Evolutionary conservation across 2,329 filamentous ascomycete species (phyloP).

Genomic region (Exophiala bonariae): DNA sequence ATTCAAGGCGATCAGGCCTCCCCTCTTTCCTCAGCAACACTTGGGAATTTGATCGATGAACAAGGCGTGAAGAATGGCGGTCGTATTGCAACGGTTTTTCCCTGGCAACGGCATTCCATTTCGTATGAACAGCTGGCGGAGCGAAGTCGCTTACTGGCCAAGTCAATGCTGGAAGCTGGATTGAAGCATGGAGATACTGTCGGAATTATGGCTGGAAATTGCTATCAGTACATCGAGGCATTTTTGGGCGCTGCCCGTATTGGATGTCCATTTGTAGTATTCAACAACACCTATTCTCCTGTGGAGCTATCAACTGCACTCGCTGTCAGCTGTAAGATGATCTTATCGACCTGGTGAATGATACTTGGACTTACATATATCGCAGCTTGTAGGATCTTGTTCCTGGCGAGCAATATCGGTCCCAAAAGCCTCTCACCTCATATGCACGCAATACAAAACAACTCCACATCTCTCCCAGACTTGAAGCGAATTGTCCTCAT

Average conservation of each 20-base stretch:
- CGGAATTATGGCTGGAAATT: slow-evolving; percentile 21
- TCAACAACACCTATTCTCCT: slow-evolving; percentile 36
- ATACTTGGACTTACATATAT: not conserved
- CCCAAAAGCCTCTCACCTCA: slow-evolving; percentile 23
- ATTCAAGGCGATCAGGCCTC: too few species aligned
- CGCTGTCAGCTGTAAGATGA: slow-evolving; percentile 10
- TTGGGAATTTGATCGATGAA: slow-evolving; percentile 44
- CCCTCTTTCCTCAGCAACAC: slow-evolving; percentile 27
- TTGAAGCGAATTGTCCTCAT: slow-evolving; percentile 71
- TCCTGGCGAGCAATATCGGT: slow-evolving; percentile 28
- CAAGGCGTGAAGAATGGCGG: slow-evolving; percentile 43
- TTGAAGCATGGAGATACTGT: slow-evolving; percentile 18
- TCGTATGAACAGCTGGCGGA: slow-evolving; percentile 75
- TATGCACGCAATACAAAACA: slow-evolving; percentile 49
- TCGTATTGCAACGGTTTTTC: slow-evolving; percentile 43
- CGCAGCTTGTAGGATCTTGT: slow-evolving; percentile 31
- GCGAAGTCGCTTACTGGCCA: slow-evolving; percentile 16
- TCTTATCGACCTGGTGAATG: not conserved
- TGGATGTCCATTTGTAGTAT: slow-evolving; percentile 33
- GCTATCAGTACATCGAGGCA: slow-evolving; percentile 20
- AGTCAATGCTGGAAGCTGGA: slow-evolving; percentile 15
- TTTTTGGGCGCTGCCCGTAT: slow-evolving; percentile 35
- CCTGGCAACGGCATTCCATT: slow-evolving; percentile 55
- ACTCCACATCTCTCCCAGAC: slow-evolving; percentile 79
- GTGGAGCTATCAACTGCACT: slow-evolving; percentile 15